Conservation (phyloP, 495 filamentous ascomycete species). For the Rostrohypoxylon terebratum region DNA sequence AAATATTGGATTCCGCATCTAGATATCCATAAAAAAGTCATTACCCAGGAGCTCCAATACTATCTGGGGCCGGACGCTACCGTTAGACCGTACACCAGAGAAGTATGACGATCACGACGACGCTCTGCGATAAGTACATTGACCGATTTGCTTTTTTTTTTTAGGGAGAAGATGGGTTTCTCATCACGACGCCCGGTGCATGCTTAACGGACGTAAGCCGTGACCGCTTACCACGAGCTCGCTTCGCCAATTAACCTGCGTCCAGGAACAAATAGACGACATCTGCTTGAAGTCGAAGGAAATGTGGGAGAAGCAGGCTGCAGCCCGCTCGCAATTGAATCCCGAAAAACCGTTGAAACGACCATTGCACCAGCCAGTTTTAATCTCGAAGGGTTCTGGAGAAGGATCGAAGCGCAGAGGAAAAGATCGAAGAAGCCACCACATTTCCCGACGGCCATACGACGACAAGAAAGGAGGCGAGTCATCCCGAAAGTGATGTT, state of each 20-base stretch:
- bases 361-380: constrained; percentile 65
- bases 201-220: constrained; percentile 66
- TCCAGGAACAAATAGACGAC: constrained; percentile 68
- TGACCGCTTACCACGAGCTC: constrained; percentile 20
- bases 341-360: constrained; percentile 64
- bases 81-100: constrained; percentile 64
- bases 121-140: constrained; percentile 40
- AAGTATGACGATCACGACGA: constrained; percentile 52
- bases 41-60: constrained; percentile 67
- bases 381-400: constrained; percentile 58
- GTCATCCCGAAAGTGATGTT: constrained; percentile 44
- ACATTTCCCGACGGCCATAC: constrained; percentile 46
- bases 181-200: constrained; percentile 66
- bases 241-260: constrained; percentile 48
- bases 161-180: constrained; percentile 67
- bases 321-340: constrained; percentile 59
- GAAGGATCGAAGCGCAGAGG: constrained; percentile 48
- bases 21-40: constrained; percentile 69
- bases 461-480: constrained; percentile 49
- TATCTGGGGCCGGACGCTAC: constrained; percentile 67
- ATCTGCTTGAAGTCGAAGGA: constrained; percentile 67
- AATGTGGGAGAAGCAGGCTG: constrained; percentile 68
- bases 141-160: constrained; percentile 37
- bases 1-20: constrained; percentile 68
- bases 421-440: constrained; percentile 48